A percentile compares a stretch with the other conserved stretches of the same genome.
Evolutionary conservation across 306 rosid species (phyloP).

Genomic region (Gleditsia sinensis): DNA sequence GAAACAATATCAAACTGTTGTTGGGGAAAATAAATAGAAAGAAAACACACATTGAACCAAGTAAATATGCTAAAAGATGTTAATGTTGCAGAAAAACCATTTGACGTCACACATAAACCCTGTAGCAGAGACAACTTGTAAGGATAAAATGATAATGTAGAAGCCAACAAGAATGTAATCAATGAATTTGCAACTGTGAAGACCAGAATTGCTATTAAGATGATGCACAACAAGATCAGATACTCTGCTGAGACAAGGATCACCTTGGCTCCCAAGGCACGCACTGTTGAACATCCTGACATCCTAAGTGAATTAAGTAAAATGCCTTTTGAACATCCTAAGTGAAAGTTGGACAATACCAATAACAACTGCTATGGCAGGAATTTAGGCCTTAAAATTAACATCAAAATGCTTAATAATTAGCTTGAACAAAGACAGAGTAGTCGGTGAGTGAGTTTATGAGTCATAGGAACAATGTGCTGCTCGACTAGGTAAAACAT

Average conservation of each 20-base stretch:
- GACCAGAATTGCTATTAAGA: constrained; percentile 77
- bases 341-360: constrained; percentile 14
- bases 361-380: constrained; percentile 9
- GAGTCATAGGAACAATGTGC: not conserved
- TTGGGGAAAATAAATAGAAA: too few relatives aligned
- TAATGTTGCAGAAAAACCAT: too few relatives aligned
- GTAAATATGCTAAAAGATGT: too few relatives aligned
- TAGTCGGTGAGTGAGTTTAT: not conserved
- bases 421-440: not conserved
- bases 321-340: too few relatives aligned
- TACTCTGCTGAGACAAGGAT: too few relatives aligned
- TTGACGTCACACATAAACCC: constrained; percentile 13
- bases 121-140: not conserved
- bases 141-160: not conserved
- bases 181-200: constrained; percentile 61
- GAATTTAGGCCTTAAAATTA: not conserved
- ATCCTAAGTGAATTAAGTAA: too few relatives aligned
- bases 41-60: too few relatives aligned
- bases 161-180: constrained; percentile 11
- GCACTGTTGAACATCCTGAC: too few relatives aligned
- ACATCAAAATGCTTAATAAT: not conserved
- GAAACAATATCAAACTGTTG: too few relatives aligned
- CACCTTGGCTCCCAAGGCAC: too few relatives aligned
- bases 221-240: constrained; percentile 72
- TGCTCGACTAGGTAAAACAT: not conserved